phyloP scores from a whole-genome alignment of 345 rosid species.

The Litchi chinensis region DNA sequence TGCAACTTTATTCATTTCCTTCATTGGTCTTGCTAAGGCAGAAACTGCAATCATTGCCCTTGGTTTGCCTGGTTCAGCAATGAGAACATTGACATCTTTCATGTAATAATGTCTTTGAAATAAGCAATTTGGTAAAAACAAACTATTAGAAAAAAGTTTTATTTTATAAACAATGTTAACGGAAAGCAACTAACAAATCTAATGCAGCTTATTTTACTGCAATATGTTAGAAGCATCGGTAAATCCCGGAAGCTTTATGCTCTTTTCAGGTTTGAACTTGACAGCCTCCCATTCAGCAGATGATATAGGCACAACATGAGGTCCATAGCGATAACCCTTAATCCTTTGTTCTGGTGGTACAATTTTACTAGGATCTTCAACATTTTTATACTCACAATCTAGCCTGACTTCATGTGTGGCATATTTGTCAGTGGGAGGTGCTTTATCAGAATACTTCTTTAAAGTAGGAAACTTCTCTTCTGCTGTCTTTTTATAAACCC shows the following conservation, averaged over 20 bases:
- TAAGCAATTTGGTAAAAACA: conserved; percentile 22
- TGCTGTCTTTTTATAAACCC: conserved; percentile 93
- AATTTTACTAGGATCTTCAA: conserved; percentile 52
- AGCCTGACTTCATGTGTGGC: conserved; percentile 89
- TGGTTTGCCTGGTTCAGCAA: conserved; percentile 78
- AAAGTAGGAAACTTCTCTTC: conserved; percentile 93
- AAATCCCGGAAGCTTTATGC: conserved; percentile 91
- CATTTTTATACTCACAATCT: conserved; percentile 72
- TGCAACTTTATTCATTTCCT: conserved; percentile 72
- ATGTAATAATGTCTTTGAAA: conserved; percentile 75
- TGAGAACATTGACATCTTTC: conserved; percentile 87
- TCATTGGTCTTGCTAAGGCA: conserved; percentile 88
- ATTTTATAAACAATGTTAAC: conserved; percentile 19
- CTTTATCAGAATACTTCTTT: conserved; percentile 83
- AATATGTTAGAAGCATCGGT: conserved; percentile 68
- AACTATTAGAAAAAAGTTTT: not conserved
- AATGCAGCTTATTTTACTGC: conserved; percentile 47
- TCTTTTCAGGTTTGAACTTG: conserved; percentile 87
- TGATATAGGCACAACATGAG: conserved; percentile 91
- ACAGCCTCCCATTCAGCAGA: conserved; percentile 69
- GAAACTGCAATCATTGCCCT: conserved; percentile 69
- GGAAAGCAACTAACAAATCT: conserved; percentile 2
- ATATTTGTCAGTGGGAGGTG: conserved; percentile 75
- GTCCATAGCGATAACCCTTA: conserved; percentile 92
- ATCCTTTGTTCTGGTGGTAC: conserved; percentile 94